Conservation (phyloP, 2,329 filamentous ascomycete species). For the Ophiosphaerella herpotricha region DNA sequence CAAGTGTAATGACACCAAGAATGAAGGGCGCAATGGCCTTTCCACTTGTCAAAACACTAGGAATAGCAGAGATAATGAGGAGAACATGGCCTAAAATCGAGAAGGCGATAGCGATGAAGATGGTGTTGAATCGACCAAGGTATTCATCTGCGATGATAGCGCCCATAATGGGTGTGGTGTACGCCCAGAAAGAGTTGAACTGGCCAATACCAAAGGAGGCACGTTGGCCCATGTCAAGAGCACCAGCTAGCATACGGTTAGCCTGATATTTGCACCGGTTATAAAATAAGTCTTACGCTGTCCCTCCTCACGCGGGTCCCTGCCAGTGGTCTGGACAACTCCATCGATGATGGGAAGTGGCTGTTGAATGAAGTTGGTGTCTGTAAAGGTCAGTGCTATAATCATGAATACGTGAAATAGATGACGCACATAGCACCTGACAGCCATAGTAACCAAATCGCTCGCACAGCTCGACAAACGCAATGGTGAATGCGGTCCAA, state of each 20-base stretch:
- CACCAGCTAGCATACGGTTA: background rate
- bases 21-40: conserved; percentile 57
- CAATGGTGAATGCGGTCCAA: conserved; percentile 69
- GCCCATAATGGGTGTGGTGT: conserved; percentile 53
- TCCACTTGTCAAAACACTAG: conserved; percentile 51
- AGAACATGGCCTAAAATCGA: conserved; percentile 60
- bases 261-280: conserved; percentile 19
- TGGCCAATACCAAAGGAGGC: conserved; percentile 2
- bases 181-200: conserved; percentile 16
- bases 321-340: conserved; percentile 35
- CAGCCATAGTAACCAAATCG: conserved; percentile 80
- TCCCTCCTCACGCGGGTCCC: conserved; percentile 33
- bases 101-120: conserved; percentile 55
- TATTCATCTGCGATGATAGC: conserved; percentile 63
- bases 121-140: conserved; percentile 66
- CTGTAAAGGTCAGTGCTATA: conserved; percentile 20
- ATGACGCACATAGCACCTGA: conserved; percentile 63
- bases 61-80: conserved; percentile 59
- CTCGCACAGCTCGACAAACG: conserved; percentile 75
- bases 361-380: conserved; percentile 48
- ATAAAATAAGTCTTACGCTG: conserved; percentile 27
- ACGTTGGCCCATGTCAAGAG: background rate
- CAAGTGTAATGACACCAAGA: conserved; percentile 54
- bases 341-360: conserved; percentile 43
- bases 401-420: background rate